These are phyloP conservation scores for Cyclocybe cylindracea DNA, from an alignment of 768 basidiomycete genomes.

Conservation along the genomic window DNA sequence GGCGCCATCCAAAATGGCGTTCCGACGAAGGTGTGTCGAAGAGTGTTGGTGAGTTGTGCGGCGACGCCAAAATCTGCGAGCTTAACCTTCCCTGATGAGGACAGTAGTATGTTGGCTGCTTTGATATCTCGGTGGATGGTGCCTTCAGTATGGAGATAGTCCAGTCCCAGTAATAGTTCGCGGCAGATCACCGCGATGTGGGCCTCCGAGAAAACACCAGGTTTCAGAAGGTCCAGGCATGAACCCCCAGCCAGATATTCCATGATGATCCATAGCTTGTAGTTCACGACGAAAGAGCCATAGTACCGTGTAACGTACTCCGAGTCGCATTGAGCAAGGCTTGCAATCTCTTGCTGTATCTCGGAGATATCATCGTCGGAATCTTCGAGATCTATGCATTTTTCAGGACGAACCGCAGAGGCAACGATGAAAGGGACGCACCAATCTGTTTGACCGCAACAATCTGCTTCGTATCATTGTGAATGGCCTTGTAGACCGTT, in stretches of 20 bases:
- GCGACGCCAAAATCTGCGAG: slow-evolving; percentile 99
- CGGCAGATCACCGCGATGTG: slow-evolving; percentile 96
- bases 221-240: slow-evolving; percentile 93
- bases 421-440: slow-evolving; percentile 33
- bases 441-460: slow-evolving; percentile 99
- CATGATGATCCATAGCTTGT: slow-evolving; percentile 99
- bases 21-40: slow-evolving; percentile 96
- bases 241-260: slow-evolving; percentile 99
- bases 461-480: slow-evolving; percentile 90
- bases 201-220: slow-evolving; percentile 85
- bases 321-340: slow-evolving; percentile 93
- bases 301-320: slow-evolving; percentile 97
- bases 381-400: slow-evolving; percentile 83
- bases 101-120: slow-evolving; percentile 92
- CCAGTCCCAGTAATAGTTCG: slow-evolving; percentile 89
- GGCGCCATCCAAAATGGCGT: slow-evolving; percentile 99
- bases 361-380: slow-evolving; percentile 98
- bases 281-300: slow-evolving; percentile 93
- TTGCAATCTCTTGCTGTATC: slow-evolving; percentile 98
- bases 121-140: slow-evolving; percentile 99
- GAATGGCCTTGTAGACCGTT: slow-evolving; percentile 95
- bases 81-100: slow-evolving; percentile 91
- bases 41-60: slow-evolving; percentile 91
- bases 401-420: slow-evolving; percentile 7
- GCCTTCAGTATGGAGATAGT: slow-evolving; percentile 93